Evolutionary conservation across 352 stramenopile genomes (phyloP), one percentile per base, ranked within the genome.

Genomic region (Elongisporangium undulatum): DNA sequence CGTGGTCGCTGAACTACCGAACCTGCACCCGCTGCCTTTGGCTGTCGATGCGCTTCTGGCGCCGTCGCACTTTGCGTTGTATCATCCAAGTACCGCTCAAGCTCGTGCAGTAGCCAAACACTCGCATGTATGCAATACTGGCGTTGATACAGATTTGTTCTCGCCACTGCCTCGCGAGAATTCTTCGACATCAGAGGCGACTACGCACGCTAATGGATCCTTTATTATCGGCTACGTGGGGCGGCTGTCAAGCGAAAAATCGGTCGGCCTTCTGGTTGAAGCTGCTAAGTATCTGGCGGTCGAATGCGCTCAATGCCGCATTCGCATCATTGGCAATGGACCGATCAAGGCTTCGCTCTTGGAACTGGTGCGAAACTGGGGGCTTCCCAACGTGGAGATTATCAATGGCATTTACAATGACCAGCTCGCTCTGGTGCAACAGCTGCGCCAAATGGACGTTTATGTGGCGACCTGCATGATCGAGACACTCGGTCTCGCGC

Each of bases 201-300:
- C 0, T 9, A 53, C 1, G 4, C 29, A 13, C 13, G 8, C 13
- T 13, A 41, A 41, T 15, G 29, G 29, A 4, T 41, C 29, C 8
- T 85, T 85, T 58, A 61, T 77, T 15, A 65, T 87, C 39, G 77
- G 77, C 15, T 83, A 79, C 51, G 49, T 87, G 0, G 77, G 75
- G 1, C 71, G 77, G 17, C 53, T 87, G 4, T 38, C 66, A n/a
- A 67, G 69, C 0, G 77, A 87, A 19, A 87, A 87, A 56, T 82
- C 72, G 0, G 49, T 85, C 19, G 77, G 75, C 1, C 50, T 85
- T 29, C 51, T 83, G 21, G 6, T 87, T 19, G 55, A 51, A 12
- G 55, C 62, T 7, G 73, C 75, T 52, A 70, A 66, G 45, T 52
- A 71, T 1, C 38, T 87, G 17, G 24, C 45, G 10, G 60, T 21